Evolutionary conservation across 345 rosid species (phyloP).

Genomic region (Citrus unshiu): DNA sequence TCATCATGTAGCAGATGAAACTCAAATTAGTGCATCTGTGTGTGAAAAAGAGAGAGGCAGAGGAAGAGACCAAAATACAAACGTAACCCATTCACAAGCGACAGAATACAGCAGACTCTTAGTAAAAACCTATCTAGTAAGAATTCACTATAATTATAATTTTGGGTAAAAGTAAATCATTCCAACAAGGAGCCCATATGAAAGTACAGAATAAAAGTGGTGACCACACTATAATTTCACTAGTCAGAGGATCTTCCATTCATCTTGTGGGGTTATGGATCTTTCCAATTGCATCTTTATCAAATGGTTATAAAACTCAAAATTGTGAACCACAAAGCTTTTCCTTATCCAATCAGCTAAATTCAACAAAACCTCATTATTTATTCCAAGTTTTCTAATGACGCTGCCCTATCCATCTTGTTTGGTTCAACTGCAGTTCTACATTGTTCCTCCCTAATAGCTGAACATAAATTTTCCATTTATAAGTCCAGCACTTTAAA

Average conservation of each 20-base stretch:
- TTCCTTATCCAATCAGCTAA: background rate
- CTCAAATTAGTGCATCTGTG: background rate
- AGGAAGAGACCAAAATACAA: background rate
- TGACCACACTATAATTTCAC: background rate
- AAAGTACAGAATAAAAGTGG: background rate
- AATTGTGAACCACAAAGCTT: background rate
- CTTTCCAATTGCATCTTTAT: background rate
- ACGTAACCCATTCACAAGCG: background rate
- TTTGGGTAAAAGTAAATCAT: background rate
- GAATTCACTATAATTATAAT: too few relatives aligned
- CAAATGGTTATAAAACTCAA: background rate
- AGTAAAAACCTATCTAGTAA: background rate
- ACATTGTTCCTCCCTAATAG: background rate
- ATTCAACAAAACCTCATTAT: background rate
- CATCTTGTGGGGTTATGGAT: background rate
- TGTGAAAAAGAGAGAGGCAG: background rate
- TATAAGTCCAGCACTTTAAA: background rate
- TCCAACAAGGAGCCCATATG: background rate
- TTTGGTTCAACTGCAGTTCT: background rate
- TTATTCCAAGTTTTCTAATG: background rate
- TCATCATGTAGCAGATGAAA: background rate
- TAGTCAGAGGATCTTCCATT: background rate
- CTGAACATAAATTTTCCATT: background rate
- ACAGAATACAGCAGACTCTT: background rate
- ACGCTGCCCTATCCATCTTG: background rate